Evolutionary conservation across 306 rosid genomes (phyloP).

Genomic region (Hippophae tibetana): DNA sequence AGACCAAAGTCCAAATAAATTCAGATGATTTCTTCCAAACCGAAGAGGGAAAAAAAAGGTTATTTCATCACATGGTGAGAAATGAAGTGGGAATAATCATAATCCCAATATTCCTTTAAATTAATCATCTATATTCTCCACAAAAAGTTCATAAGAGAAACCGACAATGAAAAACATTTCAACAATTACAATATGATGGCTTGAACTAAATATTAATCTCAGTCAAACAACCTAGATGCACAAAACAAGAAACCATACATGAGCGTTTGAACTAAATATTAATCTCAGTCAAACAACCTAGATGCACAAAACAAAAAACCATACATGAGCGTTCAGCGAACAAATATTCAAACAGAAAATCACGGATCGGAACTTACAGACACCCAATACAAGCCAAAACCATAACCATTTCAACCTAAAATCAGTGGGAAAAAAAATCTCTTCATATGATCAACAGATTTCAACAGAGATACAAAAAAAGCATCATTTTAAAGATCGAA

Average conservation of each 20-base stretch:
- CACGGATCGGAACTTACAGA: conserved; percentile 13
- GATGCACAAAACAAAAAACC: no score
- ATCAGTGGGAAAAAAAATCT: neutral
- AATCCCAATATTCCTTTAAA: neutral
- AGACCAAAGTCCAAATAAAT: conserved; percentile 3
- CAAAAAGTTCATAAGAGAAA: neutral
- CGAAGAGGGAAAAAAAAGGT: neutral
- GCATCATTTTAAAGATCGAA: conserved; percentile 11
- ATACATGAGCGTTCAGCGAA: neutral
- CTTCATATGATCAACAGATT: conserved; percentile 13
- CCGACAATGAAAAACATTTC: neutral
- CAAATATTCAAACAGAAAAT: neutral
- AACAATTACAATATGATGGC: neutral
- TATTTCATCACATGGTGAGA: neutral
- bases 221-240: conserved; percentile 1
- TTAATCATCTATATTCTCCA: neutral
- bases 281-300: conserved; percentile 9
- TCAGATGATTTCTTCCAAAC: neutral
- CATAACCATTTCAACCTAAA: conserved; percentile 3
- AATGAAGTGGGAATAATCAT: neutral
- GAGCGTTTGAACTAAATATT: no score
- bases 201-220: neutral
- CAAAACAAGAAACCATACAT: no score
- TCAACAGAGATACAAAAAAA: neutral
- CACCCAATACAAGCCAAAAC: conserved; percentile 1